phyloP scores from a whole-genome alignment of 169 alveolate species.

The Plasmodium chabaudi region DNA sequence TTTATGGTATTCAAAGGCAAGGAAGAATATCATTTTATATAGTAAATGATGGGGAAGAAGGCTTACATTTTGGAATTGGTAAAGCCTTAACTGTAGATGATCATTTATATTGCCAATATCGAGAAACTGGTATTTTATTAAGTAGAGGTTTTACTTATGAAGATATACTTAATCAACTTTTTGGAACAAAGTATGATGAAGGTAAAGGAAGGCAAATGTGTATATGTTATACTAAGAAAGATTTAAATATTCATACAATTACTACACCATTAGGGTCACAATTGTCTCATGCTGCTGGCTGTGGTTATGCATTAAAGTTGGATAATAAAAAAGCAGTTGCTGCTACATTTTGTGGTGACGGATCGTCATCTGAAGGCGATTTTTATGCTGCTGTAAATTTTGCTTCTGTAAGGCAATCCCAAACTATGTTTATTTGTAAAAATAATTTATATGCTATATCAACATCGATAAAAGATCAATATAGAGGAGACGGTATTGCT shows the following conservation, averaged over 20 bases:
- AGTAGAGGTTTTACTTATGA: conserved; percentile 93
- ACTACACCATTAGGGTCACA: conserved; percentile 96
- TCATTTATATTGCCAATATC: conserved; percentile 92
- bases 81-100: conserved; percentile 92
- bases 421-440: conserved; percentile 96
- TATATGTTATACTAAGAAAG: conserved; percentile 92
- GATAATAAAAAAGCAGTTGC: conserved; percentile 90
- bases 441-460: conserved; percentile 96
- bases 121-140: conserved; percentile 94
- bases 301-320: conserved; percentile 94
- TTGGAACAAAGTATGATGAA: conserved; percentile 89
- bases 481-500: conserved; percentile 96
- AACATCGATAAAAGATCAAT: conserved; percentile 95
- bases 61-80: conserved; percentile 93
- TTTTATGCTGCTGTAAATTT: conserved; percentile 96
- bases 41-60: conserved; percentile 96
- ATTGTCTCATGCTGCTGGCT: conserved; percentile 97
- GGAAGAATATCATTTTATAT: conserved; percentile 95
- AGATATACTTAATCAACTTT: conserved; percentile 86
- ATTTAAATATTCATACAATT: conserved; percentile 91
- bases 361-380: conserved; percentile 99
- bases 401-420: conserved; percentile 93
- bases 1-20: conserved; percentile 90
- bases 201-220: conserved; percentile 99
- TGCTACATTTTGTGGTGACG: conserved; percentile 96